Conservation (phyloP, 257 asterid genomes). For the Haberlea rhodopensis region DNA sequence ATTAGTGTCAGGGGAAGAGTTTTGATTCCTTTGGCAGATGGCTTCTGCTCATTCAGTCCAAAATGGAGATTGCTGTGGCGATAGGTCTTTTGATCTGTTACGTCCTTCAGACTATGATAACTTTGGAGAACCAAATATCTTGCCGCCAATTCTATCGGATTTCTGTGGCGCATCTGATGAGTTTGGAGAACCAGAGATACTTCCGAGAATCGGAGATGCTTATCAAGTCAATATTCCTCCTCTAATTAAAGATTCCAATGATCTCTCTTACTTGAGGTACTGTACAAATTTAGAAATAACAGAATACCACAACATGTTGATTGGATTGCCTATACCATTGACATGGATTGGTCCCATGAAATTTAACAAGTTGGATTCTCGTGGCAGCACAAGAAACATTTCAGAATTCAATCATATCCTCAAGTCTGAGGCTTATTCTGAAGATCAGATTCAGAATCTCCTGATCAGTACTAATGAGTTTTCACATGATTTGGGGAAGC, state of each 20-base stretch:
- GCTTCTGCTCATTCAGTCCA: too few species aligned
- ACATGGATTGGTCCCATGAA: conserved; percentile 28
- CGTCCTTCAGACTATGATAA: conserved; percentile 29
- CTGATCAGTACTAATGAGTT: too few species aligned
- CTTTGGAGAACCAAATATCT: conserved; percentile 32
- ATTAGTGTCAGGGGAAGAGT: background rate
- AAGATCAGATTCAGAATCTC: too few species aligned
- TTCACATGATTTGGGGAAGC: too few species aligned
- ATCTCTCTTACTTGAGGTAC: background rate
- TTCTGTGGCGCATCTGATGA: conserved; percentile 24
- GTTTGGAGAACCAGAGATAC: conserved; percentile 41
- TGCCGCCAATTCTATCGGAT: conserved; percentile 35
- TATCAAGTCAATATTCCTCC: conserved; percentile 59
- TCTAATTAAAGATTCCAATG: conserved; percentile 21
- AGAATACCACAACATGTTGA: conserved; percentile 23
- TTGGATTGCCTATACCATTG: too few species aligned
- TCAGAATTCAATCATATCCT: conserved; percentile 16
- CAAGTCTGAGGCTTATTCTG: conserved; percentile 13
- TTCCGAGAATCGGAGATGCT: conserved; percentile 58
- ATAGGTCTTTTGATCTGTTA: conserved; percentile 28
- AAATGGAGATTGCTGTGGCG: conserved; percentile 32
- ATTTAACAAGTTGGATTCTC: too few species aligned
- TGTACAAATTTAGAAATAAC: too few species aligned
- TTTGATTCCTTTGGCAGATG: conserved; percentile 33
- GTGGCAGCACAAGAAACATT: too few species aligned